Evolutionary conservation across 73 alveolate genomes (phyloP).

Genomic region (Breviolum minutum): DNA sequence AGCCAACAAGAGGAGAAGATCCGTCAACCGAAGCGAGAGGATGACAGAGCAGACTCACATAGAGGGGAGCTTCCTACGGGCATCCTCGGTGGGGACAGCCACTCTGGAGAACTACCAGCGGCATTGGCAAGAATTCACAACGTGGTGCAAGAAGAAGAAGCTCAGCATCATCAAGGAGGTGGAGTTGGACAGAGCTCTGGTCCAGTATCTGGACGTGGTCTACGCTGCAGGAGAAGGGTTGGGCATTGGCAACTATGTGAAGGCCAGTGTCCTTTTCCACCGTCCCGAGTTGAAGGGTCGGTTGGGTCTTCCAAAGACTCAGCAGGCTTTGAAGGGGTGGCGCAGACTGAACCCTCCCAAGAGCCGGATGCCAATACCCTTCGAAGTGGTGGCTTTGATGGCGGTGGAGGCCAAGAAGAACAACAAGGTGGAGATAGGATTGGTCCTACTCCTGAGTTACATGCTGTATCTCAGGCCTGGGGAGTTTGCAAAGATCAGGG

Average conservation of each 20-base stretch:
- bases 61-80: not conserved
- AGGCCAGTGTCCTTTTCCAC: not conserved
- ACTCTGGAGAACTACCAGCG: not conserved
- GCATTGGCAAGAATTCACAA: not conserved
- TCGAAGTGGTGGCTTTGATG: not conserved
- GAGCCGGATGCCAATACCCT: not conserved
- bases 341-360: not conserved
- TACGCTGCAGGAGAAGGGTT: not conserved
- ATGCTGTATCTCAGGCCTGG: not conserved
- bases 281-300: not conserved
- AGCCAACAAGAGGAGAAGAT: not conserved
- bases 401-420: not conserved
- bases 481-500: not conserved
- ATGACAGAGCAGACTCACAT: no score
- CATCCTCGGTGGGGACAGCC: not conserved
- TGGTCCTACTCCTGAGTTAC: not conserved
- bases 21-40: not conserved
- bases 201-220: not conserved
- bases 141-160: not conserved
- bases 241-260: not conserved
- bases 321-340: constrained; percentile 37
- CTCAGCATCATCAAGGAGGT: no score
- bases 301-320: not conserved
- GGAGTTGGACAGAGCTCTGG: not conserved
- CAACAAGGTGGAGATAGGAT: not conserved